These are phyloP conservation scores for Tremella mesenterica DNA, from an alignment of 768 basidiomycete species.

Conservation along the genomic window DNA sequence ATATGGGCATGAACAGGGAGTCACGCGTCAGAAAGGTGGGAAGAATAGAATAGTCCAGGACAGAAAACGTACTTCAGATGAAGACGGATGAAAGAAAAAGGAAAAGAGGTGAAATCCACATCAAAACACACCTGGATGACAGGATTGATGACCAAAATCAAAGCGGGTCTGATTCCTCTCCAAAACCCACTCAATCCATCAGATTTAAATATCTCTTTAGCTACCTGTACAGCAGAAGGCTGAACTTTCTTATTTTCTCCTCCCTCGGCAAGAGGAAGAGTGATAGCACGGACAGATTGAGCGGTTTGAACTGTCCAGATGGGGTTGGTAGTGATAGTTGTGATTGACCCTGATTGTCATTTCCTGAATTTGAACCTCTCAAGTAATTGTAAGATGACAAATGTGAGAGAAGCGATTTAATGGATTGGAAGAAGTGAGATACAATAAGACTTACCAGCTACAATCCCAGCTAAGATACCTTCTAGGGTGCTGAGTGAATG, in stretches of 20 bases:
- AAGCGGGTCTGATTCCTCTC: slow-evolving; percentile 87
- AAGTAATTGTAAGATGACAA: not conserved
- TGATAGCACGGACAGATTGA: slow-evolving; percentile 52
- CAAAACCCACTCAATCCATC: slow-evolving; percentile 77
- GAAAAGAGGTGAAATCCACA: not conserved
- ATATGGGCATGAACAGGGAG: too few relatives aligned
- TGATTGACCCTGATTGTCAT: slow-evolving; percentile 70
- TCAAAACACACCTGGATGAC: slow-evolving; percentile 55
- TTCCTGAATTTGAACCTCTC: too few relatives aligned
- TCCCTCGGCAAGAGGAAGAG: slow-evolving; percentile 1
- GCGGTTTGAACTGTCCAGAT: slow-evolving; percentile 95
- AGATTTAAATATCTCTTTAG: slow-evolving; percentile 60
- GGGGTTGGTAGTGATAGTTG: slow-evolving; percentile 81
- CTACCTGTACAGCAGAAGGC: slow-evolving; percentile 59
- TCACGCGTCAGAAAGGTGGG: too few relatives aligned
- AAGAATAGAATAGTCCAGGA: too few relatives aligned
- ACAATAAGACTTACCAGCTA: slow-evolving; percentile 61
- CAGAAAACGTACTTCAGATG: too few relatives aligned
- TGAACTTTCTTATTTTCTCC: slow-evolving; percentile 35
- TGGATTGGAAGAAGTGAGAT: not conserved
- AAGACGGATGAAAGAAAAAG: too few relatives aligned
- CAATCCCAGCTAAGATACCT: slow-evolving; percentile 75
- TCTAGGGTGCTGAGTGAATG: slow-evolving; percentile 67
- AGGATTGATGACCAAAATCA: slow-evolving; percentile 87
- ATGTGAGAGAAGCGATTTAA: not conserved